A percentile compares a stretch with the other conserved stretches of the same genome.
phyloP scores from a whole-genome alignment of 2,329 filamentous ascomycete genomes.

The Colletotrichum sp. region DNA sequence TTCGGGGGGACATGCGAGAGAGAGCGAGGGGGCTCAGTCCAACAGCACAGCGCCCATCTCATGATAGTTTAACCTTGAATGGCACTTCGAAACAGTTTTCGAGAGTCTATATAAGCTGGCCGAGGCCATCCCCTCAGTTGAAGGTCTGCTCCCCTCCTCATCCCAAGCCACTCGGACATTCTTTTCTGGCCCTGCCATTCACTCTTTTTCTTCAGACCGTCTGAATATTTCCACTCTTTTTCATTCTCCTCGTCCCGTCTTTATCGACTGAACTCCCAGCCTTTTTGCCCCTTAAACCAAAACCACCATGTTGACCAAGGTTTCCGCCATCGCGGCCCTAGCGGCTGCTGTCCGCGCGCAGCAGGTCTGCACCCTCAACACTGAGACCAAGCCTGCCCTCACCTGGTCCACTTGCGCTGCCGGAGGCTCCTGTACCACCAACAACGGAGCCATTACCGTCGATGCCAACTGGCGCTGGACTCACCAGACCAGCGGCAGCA shows the following conservation, averaged over 20 bases:
- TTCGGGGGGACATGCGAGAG: background rate
- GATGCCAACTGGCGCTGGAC: conserved; percentile 70
- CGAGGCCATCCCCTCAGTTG: background rate
- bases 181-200: background rate
- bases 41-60: background rate
- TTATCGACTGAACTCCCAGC: background rate
- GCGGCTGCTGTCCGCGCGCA: conserved; percentile 43
- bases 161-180: background rate
- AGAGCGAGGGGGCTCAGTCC: background rate
- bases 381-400: conserved; percentile 58
- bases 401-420: conserved; percentile 58
- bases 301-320: conserved; percentile 21
- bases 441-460: conserved; percentile 56
- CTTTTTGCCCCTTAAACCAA: background rate
- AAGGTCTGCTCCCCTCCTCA: background rate
- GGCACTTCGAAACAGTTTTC: background rate
- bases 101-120: conserved; percentile 16
- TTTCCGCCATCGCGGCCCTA: conserved; percentile 44
- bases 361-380: conserved; percentile 51
- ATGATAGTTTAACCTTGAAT: conserved; percentile 5
- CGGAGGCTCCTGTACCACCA: conserved; percentile 53
- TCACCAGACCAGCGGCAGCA: conserved; percentile 48
- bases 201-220: background rate
- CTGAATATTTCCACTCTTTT: background rate
- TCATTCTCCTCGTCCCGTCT: background rate